Evolutionary conservation across 305 asterid species (phyloP).

Genomic region (Ilex paraguariensis): DNA sequence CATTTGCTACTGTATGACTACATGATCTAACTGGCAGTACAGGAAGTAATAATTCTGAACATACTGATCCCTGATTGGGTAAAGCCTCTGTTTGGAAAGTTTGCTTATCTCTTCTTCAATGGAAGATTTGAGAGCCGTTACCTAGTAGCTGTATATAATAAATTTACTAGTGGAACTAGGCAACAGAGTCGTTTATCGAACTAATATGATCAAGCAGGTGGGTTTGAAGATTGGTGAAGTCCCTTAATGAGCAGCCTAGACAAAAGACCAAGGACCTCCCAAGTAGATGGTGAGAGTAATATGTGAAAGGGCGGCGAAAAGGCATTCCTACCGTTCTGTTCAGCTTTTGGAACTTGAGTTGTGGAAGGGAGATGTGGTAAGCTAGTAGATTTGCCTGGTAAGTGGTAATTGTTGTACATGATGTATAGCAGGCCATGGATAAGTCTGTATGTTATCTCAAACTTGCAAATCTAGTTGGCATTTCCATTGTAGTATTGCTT

Average conservation of each 20-base stretch:
- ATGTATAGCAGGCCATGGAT: no score
- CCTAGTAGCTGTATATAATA: neutral
- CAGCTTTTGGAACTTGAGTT: constrained; percentile 36
- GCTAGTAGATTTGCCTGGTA: no score
- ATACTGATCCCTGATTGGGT: neutral
- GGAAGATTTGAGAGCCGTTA: neutral
- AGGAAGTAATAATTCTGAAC: neutral
- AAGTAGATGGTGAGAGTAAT: neutral
- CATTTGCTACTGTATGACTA: constrained; percentile 37
- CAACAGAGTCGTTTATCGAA: neutral
- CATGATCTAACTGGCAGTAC: constrained; percentile 27
- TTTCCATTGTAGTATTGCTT: no score
- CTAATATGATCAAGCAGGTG: neutral
- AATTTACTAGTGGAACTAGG: neutral
- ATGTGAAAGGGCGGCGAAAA: neutral
- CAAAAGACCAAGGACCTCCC: neutral
- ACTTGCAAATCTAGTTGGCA: no score
- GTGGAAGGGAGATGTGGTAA: constrained; percentile 6
- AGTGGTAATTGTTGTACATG: no score
- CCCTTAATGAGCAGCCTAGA: neutral
- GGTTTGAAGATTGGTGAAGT: neutral
- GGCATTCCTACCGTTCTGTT: constrained; percentile 17
- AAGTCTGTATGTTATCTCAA: no score
- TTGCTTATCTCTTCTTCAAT: neutral
- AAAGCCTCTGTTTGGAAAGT: neutral